These are phyloP conservation scores for Raffaelea albimanens DNA, from an alignment of 2,329 filamentous ascomycete species.

Conservation along the genomic window DNA sequence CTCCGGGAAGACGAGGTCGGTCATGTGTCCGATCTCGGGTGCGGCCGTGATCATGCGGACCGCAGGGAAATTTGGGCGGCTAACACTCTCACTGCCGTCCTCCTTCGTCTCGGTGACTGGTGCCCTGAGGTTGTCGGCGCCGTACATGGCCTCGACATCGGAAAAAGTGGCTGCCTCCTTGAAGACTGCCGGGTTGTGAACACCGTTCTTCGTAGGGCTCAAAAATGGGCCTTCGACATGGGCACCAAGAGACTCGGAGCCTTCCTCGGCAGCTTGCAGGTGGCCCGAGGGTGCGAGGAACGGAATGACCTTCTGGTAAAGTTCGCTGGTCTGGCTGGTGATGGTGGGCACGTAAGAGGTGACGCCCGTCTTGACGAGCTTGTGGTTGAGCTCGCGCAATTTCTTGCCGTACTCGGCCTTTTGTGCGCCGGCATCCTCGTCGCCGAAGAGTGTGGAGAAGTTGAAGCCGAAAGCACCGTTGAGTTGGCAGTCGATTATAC, in stretches of 20 bases:
- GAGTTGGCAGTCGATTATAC: slow-evolving; percentile 83
- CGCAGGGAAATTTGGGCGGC: slow-evolving; percentile 24
- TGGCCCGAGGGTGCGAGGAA: slow-evolving; percentile 64
- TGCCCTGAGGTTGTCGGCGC: slow-evolving; percentile 52
- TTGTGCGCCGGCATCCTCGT: slow-evolving; percentile 19
- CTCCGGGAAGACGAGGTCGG: slow-evolving; percentile 51
- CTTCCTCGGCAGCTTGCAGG: slow-evolving; percentile 51
- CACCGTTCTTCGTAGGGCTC: slow-evolving; percentile 72
- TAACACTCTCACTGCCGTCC: neutral
- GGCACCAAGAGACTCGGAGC: slow-evolving; percentile 79
- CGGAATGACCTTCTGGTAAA: slow-evolving; percentile 74
- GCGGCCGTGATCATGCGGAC: slow-evolving; percentile 81
- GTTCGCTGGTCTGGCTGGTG: slow-evolving; percentile 68
- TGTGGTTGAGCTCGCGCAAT: slow-evolving; percentile 61
- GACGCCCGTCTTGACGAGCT: slow-evolving; percentile 68
- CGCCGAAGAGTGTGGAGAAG: slow-evolving; percentile 69
- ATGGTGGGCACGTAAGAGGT: slow-evolving; percentile 83
- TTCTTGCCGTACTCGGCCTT: slow-evolving; percentile 61
- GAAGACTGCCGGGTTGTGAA: slow-evolving; percentile 69
- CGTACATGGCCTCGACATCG: slow-evolving; percentile 65
- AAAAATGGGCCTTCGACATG: slow-evolving; percentile 91
- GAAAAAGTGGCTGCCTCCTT: slow-evolving; percentile 51
- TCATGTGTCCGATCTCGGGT: slow-evolving; percentile 68
- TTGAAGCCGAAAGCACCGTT: slow-evolving; percentile 92
- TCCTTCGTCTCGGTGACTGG: slow-evolving; percentile 13